Base-by-base conservation (phyloP, 306 rosid genomes). In the Dryas octopetala region DNA sequence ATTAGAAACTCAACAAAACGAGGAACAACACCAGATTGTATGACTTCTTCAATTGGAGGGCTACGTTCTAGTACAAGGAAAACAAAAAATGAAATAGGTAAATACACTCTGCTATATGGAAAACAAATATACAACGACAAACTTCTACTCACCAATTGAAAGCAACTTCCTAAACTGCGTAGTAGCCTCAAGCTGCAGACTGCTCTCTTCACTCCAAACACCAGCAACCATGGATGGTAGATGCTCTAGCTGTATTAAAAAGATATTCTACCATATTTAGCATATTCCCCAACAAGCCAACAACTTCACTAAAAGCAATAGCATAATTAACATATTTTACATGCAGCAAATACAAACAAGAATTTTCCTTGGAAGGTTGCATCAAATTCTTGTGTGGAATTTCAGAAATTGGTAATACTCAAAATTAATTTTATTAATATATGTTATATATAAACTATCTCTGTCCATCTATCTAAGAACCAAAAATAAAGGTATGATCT, bases 131-230 rank as follows among this genome's bases (percentile, higher is more conserved):
- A 11, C 14, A 50, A n/a, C 19, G 61, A 15, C 74, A 66, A 70
- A 63, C 75, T 43, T 73, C 49, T 58, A 11, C 92, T 70, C 51
- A 96, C 99, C 98, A 68, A 96, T 96, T 4, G 99, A 92, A 75
- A 96, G 96, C 85, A 96, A 81, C 85, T 96, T 96, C 85, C 99
- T 86, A 72, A 96, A 92, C 84, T 92, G 98, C 43, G 99, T 92
- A 3, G 99, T 96, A 10, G 99, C 79, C 84, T 96, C 99, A 9
- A 92, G 96, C 84, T 96, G 99, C 82, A 86, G 53, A 61, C 43
- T 74, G 60, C 84, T 77, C 66, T 92, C 99, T 71, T 90, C 98
- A 54, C 91, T 76, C 93, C 91, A 89, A 78, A 92, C 96, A 74
- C 97, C 93, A 5, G 93, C 82, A 85, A 96, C 96, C 99, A 96